Conservation (phyloP, 164 flowering plant genomes). For the Nelumbo lutea region DNA sequence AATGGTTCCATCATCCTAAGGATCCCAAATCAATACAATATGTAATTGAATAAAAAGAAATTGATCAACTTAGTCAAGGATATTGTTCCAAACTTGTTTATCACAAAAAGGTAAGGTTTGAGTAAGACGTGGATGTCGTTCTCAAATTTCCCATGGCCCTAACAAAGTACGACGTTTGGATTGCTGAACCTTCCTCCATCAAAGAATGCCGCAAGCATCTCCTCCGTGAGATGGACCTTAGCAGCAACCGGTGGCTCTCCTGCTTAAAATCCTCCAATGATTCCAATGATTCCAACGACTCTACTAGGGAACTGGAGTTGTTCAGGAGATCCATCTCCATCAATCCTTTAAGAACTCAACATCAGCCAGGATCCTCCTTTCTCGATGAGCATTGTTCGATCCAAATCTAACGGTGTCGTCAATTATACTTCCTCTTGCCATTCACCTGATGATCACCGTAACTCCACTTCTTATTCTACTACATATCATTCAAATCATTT, state of each 20-base stretch:
- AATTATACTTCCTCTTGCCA: not conserved
- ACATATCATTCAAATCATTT: slow-evolving; percentile 27
- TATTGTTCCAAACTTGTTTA: no score
- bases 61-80: no score
- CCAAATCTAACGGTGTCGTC: slow-evolving; percentile 43
- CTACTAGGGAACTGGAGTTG: slow-evolving; percentile 4
- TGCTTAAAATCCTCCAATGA: slow-evolving; percentile 27
- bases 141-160: slow-evolving; percentile 46
- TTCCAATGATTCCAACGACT: slow-evolving; percentile 10
- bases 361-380: not conserved
- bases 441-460: slow-evolving; percentile 9
- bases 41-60: no score
- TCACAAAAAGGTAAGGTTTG: no score
- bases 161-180: slow-evolving; percentile 76
- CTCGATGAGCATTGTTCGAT: slow-evolving; percentile 29
- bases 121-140: not conserved
- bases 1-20: no score
- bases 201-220: slow-evolving; percentile 75
- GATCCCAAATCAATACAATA: no score
- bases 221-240: slow-evolving; percentile 77
- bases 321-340: slow-evolving; percentile 33
- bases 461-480: slow-evolving; percentile 19
- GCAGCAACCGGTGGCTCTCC: slow-evolving; percentile 41
- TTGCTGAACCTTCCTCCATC: slow-evolving; percentile 73
- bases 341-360: slow-evolving; percentile 19